Evolutionary conservation across 2,329 filamentous ascomycete species (phyloP).

Genomic region (Ophiosphaerella herpotricha): DNA sequence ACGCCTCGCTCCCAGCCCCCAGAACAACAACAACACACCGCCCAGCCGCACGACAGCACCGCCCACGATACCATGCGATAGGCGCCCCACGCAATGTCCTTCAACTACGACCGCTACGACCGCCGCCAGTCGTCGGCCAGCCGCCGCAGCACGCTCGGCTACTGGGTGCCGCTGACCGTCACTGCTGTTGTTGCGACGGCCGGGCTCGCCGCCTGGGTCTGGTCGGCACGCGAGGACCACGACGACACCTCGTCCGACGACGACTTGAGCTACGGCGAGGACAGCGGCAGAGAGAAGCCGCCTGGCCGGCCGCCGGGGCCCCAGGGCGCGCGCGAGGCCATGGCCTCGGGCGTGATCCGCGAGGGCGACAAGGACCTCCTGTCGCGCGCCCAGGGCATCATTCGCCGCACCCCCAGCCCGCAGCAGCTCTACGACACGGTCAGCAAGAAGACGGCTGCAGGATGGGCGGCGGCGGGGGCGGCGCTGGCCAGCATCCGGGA

Average conservation of each 20-base stretch:
- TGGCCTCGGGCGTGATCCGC: slow-evolving; percentile 32
- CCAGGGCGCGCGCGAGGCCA: slow-evolving; percentile 17
- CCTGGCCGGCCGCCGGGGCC: slow-evolving; percentile 24
- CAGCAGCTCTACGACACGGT: slow-evolving; percentile 87
- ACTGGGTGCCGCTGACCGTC: slow-evolving; percentile 87
- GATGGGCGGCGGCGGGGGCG: slow-evolving; percentile 81
- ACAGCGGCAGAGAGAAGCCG: slow-evolving; percentile 23
- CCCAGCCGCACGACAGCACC: slow-evolving; percentile 1
- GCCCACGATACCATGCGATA: slow-evolving; percentile 15
- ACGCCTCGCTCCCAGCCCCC: slow-evolving; percentile 11
- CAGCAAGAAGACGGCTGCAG: slow-evolving; percentile 78
- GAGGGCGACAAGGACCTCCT: slow-evolving; percentile 65
- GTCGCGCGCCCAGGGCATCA: slow-evolving; percentile 76
- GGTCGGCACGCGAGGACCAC: slow-evolving; percentile 82
- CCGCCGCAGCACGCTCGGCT: slow-evolving; percentile 67
- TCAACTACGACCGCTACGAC: slow-evolving; percentile 61
- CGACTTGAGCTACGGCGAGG: slow-evolving; percentile 51
- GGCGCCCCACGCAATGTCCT: slow-evolving; percentile 34
- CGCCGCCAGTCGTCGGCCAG: slow-evolving; percentile 59
- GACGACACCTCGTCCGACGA: slow-evolving; percentile 67
- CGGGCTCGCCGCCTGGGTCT: slow-evolving; percentile 87
- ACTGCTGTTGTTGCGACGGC: slow-evolving; percentile 87
- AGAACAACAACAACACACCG: slow-evolving; percentile 18
- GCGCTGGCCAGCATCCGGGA: slow-evolving; percentile 83
- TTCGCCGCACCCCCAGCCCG: slow-evolving; percentile 81